Percentiles rank a stretch among this genome's conserved stretches.
Conservation (phyloP, 495 filamentous ascomycete species). For the Melanomma pulvis-pyrius region DNA sequence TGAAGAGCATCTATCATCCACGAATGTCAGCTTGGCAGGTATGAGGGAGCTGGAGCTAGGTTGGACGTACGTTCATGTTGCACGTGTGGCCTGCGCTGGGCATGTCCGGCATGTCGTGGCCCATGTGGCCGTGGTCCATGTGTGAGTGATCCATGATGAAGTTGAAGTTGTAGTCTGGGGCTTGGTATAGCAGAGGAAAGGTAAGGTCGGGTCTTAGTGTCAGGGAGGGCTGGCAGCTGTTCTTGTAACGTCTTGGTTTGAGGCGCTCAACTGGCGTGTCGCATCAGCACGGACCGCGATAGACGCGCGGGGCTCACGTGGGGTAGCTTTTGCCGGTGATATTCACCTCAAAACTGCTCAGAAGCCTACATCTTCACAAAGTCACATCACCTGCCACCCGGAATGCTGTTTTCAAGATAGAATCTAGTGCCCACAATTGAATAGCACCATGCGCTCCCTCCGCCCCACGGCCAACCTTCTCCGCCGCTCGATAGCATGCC, state of each 20-base stretch:
- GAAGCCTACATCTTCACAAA: too few relatives aligned
- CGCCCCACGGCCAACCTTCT: conserved; percentile 3
- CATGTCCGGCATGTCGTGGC: conserved; percentile 46
- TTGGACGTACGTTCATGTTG: conserved; percentile 73
- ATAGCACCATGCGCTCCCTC: conserved; percentile 17
- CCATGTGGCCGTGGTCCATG: conserved; percentile 62
- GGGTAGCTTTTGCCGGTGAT: background rate
- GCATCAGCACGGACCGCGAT: background rate
- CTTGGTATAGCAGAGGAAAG: background rate
- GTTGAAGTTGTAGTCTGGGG: background rate
- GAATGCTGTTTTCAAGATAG: background rate
- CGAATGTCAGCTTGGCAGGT: conserved; percentile 4
- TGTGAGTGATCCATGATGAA: conserved; percentile 37
- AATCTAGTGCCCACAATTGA: background rate
- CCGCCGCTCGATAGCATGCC: background rate
- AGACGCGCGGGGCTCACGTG: conserved; percentile 11
- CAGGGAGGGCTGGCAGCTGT: background rate
- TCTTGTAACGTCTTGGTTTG: conserved; percentile 2
- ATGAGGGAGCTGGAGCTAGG: background rate
- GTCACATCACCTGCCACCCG: too few relatives aligned
- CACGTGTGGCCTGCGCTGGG: conserved; percentile 54
- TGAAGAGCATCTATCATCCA: conserved; percentile 83
- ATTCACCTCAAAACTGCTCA: background rate
- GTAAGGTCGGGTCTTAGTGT: background rate
- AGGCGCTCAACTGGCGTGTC: background rate